Evolutionary conservation across 768 basidiomycete species (phyloP).

Genomic region (Auricularia heimuer): DNA sequence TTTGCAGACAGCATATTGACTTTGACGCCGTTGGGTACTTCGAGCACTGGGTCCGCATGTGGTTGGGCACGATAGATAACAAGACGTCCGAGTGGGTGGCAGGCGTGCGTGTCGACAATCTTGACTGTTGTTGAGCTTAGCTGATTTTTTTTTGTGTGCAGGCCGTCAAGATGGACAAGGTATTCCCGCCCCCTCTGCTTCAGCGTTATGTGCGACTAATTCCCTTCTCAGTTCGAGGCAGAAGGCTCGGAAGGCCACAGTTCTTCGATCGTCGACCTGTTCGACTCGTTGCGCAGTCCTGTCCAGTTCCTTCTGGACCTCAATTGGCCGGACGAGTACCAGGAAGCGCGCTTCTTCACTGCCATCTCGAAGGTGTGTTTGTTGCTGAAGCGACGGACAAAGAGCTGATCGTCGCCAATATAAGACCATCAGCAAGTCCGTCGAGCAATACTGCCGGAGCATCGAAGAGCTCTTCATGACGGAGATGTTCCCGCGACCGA

Average conservation of each 20-base stretch:
- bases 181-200: constrained; percentile 19
- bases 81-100: constrained; percentile 95
- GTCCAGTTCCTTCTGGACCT: constrained; percentile 81
- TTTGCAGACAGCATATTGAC: constrained; percentile 39
- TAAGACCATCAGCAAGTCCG: constrained; percentile 82
- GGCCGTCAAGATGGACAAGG: constrained; percentile 80
- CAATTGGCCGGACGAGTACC: constrained; percentile 86
- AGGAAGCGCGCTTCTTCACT: constrained; percentile 85
- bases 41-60: constrained; percentile 77
- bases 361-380: constrained; percentile 67
- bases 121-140: constrained; percentile 3
- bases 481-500: constrained; percentile 88
- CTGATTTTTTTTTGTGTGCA: constrained; percentile 20
- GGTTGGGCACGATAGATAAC: constrained; percentile 79
- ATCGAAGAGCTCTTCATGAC: constrained; percentile 84
- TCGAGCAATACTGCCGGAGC: constrained; percentile 83
- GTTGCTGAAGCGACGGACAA: neutral
- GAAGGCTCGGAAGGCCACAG: constrained; percentile 76
- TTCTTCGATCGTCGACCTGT: constrained; percentile 95
- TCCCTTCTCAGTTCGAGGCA: constrained; percentile 52
- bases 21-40: constrained; percentile 75
- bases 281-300: constrained; percentile 86
- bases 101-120: constrained; percentile 44
- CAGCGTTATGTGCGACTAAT: neutral
- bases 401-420: neutral